Evolutionary conservation across 2,329 filamentous ascomycete species (phyloP).

Genomic region (Aspergillus transmontanensis): DNA sequence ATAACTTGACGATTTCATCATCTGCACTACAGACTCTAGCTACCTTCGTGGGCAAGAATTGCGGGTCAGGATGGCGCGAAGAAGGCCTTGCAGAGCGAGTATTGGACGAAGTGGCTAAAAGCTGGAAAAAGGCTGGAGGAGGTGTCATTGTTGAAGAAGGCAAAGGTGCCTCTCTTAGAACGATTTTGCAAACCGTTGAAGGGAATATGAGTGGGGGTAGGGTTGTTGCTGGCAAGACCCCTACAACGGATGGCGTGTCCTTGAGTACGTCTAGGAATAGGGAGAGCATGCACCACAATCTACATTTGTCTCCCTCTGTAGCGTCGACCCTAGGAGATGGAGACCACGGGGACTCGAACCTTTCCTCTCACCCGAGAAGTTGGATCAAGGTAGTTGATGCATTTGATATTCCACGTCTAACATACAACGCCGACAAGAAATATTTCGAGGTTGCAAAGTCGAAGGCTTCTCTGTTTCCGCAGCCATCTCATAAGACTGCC

Average conservation of each 20-base stretch:
- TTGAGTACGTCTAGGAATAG: slow-evolving; percentile 39
- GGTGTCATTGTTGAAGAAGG: slow-evolving; percentile 88
- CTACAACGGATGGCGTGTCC: slow-evolving; percentile 24
- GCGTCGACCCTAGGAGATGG: slow-evolving; percentile 51
- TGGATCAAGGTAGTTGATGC: slow-evolving; percentile 85
- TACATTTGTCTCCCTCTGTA: slow-evolving; percentile 18
- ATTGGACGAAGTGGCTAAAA: slow-evolving; percentile 84
- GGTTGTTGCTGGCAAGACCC: slow-evolving; percentile 51
- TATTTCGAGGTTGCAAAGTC: slow-evolving; percentile 78
- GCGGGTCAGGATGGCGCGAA: slow-evolving; percentile 94
- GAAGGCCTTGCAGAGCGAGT: slow-evolving; percentile 91
- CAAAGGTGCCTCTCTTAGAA: slow-evolving; percentile 67
- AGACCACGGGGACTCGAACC: slow-evolving; percentile 60
- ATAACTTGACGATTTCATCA: slow-evolving; percentile 89
- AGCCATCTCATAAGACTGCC: slow-evolving; percentile 77
- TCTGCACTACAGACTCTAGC: slow-evolving; percentile 83
- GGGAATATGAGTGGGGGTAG: slow-evolving; percentile 86
- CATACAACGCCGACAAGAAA: slow-evolving; percentile 66
- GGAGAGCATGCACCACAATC: slow-evolving; percentile 53
- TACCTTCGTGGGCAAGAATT: slow-evolving; percentile 87
- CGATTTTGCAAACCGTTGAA: slow-evolving; percentile 81
- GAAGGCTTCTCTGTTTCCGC: slow-evolving; percentile 72
- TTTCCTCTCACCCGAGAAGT: slow-evolving; percentile 70
- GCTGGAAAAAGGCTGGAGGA: slow-evolving; percentile 88
- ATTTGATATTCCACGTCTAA: slow-evolving; percentile 73